A percentile compares a stretch with the other conserved stretches of the same genome.
phyloP scores from a whole-genome alignment of 805 yeast species.

The Blastobotrys parvus region DNA sequence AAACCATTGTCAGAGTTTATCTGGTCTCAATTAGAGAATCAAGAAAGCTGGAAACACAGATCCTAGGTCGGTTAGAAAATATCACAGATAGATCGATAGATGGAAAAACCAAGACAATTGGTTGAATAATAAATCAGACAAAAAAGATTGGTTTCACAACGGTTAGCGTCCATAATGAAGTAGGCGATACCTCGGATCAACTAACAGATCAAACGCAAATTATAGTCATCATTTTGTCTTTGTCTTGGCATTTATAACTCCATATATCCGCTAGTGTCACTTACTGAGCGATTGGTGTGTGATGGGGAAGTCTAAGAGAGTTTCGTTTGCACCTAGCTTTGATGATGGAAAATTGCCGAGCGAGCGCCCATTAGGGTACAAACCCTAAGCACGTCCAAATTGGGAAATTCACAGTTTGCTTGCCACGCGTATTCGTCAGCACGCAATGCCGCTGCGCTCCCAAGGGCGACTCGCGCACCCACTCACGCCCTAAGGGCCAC shows the following conservation, averaged over 20 bases:
- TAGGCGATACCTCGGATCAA: slow-evolving; percentile 6
- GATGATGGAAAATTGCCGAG: no score
- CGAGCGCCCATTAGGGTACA: background rate
- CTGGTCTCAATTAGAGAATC: slow-evolving; percentile 14
- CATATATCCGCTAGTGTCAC: no score
- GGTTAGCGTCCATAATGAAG: slow-evolving; percentile 2
- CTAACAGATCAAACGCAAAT: slow-evolving; percentile 8
- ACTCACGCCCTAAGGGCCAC: background rate
- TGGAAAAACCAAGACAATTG: no score
- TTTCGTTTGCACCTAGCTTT: no score
- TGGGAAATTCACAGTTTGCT: no score
- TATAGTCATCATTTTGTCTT: slow-evolving; percentile 8
- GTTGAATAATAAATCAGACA: no score
- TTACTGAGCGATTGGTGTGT: no score
- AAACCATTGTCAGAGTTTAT: slow-evolving; percentile 28
- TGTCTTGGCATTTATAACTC: no score
- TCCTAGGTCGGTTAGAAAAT: background rate
- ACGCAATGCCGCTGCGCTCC: background rate
- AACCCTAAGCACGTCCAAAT: background rate
- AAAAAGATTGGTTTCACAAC: slow-evolving; percentile 3
- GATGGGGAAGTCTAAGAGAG: no score
- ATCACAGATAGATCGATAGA: no score
- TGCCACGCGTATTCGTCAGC: slow-evolving; percentile 1
- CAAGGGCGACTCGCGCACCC: background rate
- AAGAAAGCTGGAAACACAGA: slow-evolving; percentile 5